Evolutionary conservation across 106 monocot genomes (phyloP).

Genomic region (Narthecium ossifragum): DNA sequence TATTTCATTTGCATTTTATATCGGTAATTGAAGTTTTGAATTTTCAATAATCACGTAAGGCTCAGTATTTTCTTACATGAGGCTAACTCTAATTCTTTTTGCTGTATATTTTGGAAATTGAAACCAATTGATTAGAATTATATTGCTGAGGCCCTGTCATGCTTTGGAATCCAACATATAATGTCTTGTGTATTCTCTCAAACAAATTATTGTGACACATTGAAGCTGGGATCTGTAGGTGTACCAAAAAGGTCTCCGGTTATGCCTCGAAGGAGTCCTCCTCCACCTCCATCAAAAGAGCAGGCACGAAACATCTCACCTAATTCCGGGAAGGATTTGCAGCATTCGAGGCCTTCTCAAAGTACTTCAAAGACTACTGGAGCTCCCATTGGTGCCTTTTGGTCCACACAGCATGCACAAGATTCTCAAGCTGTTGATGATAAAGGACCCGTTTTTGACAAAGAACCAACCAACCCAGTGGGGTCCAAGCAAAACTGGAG

Average conservation of each 20-base stretch:
- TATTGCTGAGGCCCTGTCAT: too few species aligned
- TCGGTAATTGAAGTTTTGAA: too few species aligned
- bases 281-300: slow-evolving; percentile 46
- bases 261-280: slow-evolving; percentile 58
- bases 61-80: too few species aligned
- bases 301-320: slow-evolving; percentile 17
- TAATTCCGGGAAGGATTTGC: slow-evolving; percentile 16
- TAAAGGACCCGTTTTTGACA: slow-evolving; percentile 40
- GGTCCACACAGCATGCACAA: slow-evolving; percentile 71
- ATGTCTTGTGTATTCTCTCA: too few species aligned
- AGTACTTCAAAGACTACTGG: slow-evolving; percentile 23
- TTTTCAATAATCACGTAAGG: too few species aligned
- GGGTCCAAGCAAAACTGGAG: slow-evolving; percentile 23
- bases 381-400: slow-evolving; percentile 62
- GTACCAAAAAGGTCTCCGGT: slow-evolving; percentile 20
- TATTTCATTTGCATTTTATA: too few species aligned
- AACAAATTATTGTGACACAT: background rate
- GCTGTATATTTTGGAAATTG: too few species aligned
- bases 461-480: slow-evolving; percentile 26
- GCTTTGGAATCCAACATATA: too few species aligned
- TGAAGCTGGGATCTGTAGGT: slow-evolving; percentile 20
- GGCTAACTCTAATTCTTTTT: too few species aligned
- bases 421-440: slow-evolving; percentile 29
- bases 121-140: too few species aligned
- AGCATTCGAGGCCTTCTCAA: slow-evolving; percentile 20